Evolutionary conservation across 805 yeast genomes (phyloP).

Genomic region (Blastobotrys attinorum): DNA sequence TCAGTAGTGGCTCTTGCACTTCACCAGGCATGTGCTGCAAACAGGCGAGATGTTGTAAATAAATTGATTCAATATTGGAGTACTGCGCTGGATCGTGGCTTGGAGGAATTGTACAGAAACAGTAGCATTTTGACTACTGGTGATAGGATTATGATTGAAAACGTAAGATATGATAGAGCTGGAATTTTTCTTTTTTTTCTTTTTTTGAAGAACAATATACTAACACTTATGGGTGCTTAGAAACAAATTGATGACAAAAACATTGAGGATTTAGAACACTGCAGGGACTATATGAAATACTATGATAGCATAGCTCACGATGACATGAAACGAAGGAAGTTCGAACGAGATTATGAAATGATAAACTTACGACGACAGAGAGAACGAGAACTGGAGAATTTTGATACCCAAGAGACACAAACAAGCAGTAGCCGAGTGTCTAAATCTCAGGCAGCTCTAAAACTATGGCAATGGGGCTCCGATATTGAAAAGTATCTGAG

Average conservation of each 20-base stretch:
- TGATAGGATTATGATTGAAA: slow-evolving; percentile 3
- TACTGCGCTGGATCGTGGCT: background rate
- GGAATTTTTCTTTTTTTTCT: too few species aligned
- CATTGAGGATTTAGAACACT: too few species aligned
- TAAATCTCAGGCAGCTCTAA: background rate
- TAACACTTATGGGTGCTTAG: too few species aligned
- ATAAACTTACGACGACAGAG: slow-evolving; percentile 71
- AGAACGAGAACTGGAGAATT: slow-evolving; percentile 63
- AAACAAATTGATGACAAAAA: too few species aligned
- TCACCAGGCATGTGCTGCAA: slow-evolving; percentile 8
- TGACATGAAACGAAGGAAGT: slow-evolving; percentile 22
- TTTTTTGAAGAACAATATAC: too few species aligned
- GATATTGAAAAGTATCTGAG: background rate
- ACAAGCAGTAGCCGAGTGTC: slow-evolving; percentile 32
- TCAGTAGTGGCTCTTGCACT: slow-evolving; percentile 8
- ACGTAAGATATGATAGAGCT: slow-evolving; percentile 2
- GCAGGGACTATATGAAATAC: slow-evolving; percentile 8
- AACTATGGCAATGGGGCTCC: slow-evolving; percentile 1
- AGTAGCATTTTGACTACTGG: slow-evolving; percentile 2
- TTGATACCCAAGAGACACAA: slow-evolving; percentile 33
- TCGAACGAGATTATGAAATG: slow-evolving; percentile 58
- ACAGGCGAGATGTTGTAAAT: background rate
- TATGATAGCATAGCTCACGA: slow-evolving; percentile 12
- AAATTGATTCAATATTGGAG: slow-evolving; percentile 4
- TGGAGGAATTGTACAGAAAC: slow-evolving; percentile 6